Percentiles rank a stretch among this genome's conserved stretches.
Evolutionary conservation across 345 rosid genomes (phyloP).

Genomic region (Viola odorata): DNA sequence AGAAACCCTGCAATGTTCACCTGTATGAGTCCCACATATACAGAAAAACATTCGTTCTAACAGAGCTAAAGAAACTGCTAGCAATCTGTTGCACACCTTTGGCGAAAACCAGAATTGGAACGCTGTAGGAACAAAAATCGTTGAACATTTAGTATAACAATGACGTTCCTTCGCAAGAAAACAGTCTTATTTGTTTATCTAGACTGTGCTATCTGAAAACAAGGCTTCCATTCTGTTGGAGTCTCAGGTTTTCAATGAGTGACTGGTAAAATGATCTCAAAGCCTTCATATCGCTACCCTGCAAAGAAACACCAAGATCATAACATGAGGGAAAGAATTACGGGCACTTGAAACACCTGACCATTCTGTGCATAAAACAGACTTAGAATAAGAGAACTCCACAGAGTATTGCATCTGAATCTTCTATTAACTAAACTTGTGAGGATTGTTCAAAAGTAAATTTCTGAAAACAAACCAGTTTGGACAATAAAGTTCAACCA

Average conservation of each 20-base stretch:
- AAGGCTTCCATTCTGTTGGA: conserved; percentile 68
- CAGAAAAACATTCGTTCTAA: neutral
- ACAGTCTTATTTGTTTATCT: neutral
- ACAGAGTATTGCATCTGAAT: too few relatives aligned
- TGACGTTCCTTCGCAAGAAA: neutral
- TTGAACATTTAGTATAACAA: neutral
- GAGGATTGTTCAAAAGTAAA: too few relatives aligned
- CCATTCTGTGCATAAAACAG: too few relatives aligned
- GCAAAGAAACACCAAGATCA: conserved; percentile 12
- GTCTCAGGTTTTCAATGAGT: conserved; percentile 61
- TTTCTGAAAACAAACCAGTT: too few relatives aligned
- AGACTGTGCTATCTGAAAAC: conserved; percentile 74
- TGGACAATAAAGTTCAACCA: too few relatives aligned
- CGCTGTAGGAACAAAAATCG: neutral
- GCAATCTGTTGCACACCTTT: conserved; percentile 16
- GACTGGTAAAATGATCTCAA: conserved; percentile 66
- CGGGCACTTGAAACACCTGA: neutral
- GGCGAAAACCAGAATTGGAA: conserved; percentile 1
- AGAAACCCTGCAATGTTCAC: conserved; percentile 26
- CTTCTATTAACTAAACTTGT: too few relatives aligned
- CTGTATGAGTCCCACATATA: conserved; percentile 6
- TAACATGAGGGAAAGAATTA: conserved; percentile 6
- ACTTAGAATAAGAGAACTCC: too few relatives aligned
- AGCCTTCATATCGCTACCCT: conserved; percentile 69
- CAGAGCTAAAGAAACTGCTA: neutral